Conservation (phyloP, 2,329 filamentous ascomycete genomes). For the Westerdykella sp. region DNA sequence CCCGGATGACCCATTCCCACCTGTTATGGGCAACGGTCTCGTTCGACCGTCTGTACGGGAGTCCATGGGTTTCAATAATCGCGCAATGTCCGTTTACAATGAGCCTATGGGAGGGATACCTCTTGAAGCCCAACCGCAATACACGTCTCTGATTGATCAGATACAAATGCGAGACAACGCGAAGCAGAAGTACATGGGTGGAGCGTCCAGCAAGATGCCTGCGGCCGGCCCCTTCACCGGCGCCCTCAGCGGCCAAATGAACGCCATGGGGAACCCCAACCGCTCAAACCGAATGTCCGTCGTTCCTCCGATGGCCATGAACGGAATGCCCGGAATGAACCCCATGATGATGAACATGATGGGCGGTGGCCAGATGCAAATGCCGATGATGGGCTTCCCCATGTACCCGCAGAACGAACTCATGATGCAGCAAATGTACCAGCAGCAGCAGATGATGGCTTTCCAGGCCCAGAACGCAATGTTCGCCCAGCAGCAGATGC, state of each 20-base stretch:
- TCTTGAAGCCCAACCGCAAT: conserved; percentile 26
- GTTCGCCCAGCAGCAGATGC: conserved; percentile 1
- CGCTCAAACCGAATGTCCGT: conserved; percentile 22
- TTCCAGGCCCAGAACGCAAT: conserved; percentile 26
- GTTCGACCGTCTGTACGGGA: conserved; percentile 30
- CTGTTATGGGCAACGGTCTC: conserved; percentile 31
- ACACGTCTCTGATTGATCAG: conserved; percentile 32
- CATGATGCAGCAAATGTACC: conserved; percentile 85
- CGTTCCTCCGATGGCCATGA: conserved; percentile 16
- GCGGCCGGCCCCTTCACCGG: conserved; percentile 30
- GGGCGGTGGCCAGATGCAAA: conserved; percentile 11
- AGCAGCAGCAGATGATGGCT: conserved; percentile 32
- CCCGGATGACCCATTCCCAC: conserved; percentile 30
- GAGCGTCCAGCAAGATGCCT: conserved; percentile 28
- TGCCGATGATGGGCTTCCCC: conserved; percentile 44
- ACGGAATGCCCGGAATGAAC: conserved; percentile 15
- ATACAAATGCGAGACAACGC: conserved; percentile 34
- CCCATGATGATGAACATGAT: conserved; percentile 16
- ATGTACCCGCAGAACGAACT: conserved; percentile 71
- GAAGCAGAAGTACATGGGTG: conserved; percentile 34
- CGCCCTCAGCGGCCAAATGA: conserved; percentile 30
- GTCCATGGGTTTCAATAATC: conserved; percentile 33
- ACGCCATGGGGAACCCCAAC: conserved; percentile 15
- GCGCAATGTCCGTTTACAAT: conserved; percentile 30
- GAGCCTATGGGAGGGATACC: conserved; percentile 19